Evolutionary conservation across 768 basidiomycete genomes (phyloP).

Genomic region (Leccinum longicurvipes): DNA sequence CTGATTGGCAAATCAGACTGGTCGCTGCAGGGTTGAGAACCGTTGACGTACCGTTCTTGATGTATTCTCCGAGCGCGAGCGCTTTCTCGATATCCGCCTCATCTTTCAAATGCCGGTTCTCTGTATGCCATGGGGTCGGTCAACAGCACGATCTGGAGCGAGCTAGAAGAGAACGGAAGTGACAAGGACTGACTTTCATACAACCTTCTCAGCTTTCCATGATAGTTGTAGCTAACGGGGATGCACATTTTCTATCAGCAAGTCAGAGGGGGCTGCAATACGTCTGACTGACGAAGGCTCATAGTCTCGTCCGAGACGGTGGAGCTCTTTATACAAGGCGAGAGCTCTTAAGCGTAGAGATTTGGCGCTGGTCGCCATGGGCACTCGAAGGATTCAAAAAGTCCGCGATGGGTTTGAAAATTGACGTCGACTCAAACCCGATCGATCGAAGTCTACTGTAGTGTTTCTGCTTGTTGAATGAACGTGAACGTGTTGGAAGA

Average conservation of each 20-base stretch:
- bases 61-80: conserved; percentile 73
- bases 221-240: conserved; percentile 66
- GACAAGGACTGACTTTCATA: conserved; percentile 61
- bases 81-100: conserved; percentile 74
- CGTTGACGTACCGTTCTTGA: conserved; percentile 68
- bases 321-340: conserved; percentile 78
- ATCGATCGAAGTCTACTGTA: neutral
- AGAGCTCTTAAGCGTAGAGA: conserved; percentile 60
- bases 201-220: conserved; percentile 62
- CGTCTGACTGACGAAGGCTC: conserved; percentile 65
- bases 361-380: conserved; percentile 45
- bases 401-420: neutral
- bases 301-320: conserved; percentile 76
- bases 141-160: neutral
- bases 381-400: neutral
- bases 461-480: neutral
- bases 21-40: neutral
- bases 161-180: neutral
- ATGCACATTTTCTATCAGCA: conserved; percentile 5
- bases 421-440: neutral
- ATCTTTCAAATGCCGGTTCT: conserved; percentile 64
- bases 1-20: conserved; percentile 35
- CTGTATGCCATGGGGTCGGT: conserved; percentile 33
- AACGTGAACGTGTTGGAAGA: neutral
- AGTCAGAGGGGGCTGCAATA: conserved; percentile 9